These are phyloP conservation scores for Metarhizium album DNA, from an alignment of 2,329 filamentous ascomycete genomes.

Conservation along the genomic window DNA sequence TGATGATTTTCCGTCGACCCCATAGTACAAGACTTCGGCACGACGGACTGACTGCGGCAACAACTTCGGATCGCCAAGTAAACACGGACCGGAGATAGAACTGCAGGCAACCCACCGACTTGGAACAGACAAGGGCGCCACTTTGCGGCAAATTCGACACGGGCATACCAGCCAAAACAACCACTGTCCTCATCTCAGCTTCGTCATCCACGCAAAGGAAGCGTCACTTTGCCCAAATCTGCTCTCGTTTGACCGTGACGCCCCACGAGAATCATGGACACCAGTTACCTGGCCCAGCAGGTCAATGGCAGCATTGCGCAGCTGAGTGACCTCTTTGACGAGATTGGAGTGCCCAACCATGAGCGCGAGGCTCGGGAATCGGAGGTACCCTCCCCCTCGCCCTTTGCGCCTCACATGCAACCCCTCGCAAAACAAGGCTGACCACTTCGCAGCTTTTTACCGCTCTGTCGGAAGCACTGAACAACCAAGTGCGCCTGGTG, in stretches of 20 bases:
- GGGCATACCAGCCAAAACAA: neutral
- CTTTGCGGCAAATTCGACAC: neutral
- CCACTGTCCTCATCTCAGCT: neutral
- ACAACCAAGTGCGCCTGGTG: constrained; percentile 79
- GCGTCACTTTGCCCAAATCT: neutral
- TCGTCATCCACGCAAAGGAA: neutral
- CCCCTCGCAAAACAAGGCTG: neutral
- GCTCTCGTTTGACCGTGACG: neutral
- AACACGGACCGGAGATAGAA: neutral
- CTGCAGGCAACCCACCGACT: neutral
- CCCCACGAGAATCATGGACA: constrained; percentile 56
- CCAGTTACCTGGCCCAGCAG: constrained; percentile 86
- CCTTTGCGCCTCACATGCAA: neutral
- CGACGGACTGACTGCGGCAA: neutral
- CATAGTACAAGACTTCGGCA: neutral
- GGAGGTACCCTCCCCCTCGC: constrained; percentile 49
- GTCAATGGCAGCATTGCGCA: constrained; percentile 89
- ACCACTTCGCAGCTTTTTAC: constrained; percentile 59
- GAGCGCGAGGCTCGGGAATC: constrained; percentile 83
- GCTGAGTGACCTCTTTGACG: constrained; percentile 89
- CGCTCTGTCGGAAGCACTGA: constrained; percentile 81
- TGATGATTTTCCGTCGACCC: constrained; percentile 1
- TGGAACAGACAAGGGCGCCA: neutral
- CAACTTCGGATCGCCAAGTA: neutral
- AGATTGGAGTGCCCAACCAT: constrained; percentile 90